A percentile compares a stretch with the other conserved stretches of the same genome.
phyloP scores from a whole-genome alignment of 73 alveolate genomes.

The Paramecium pentaurelia region DNA sequence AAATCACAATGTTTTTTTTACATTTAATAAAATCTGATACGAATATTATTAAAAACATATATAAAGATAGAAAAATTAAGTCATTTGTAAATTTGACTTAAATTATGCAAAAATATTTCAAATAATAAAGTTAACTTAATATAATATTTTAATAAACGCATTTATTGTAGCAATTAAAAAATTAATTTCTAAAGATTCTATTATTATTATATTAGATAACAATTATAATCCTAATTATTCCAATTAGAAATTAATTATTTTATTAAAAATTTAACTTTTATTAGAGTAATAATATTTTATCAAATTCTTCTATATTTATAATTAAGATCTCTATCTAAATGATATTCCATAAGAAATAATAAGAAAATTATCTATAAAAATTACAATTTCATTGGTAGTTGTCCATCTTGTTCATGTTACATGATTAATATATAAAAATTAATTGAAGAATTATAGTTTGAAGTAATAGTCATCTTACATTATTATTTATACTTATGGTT shows the following conservation, averaged over 20 bases:
- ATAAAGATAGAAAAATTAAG: background rate
- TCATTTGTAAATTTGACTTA: background rate
- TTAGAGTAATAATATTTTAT: too few relatives aligned
- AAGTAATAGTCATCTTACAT: background rate
- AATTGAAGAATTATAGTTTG: background rate
- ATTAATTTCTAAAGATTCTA: background rate
- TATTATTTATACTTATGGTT: too few relatives aligned
- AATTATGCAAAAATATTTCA: background rate
- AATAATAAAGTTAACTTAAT: background rate
- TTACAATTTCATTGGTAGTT: background rate
- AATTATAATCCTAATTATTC: too few relatives aligned
- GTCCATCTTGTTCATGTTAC: too few relatives aligned
- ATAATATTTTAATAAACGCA: background rate
- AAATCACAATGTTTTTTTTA: background rate
- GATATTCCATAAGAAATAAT: too few relatives aligned
- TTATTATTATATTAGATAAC: background rate
- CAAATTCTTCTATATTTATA: too few relatives aligned
- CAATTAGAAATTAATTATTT: too few relatives aligned
- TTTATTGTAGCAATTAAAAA: background rate
- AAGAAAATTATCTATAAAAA: background rate
- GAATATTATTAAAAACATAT: too few relatives aligned
- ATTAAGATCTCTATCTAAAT: too few relatives aligned
- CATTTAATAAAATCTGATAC: background rate
- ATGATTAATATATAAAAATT: too few relatives aligned
- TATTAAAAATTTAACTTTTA: too few relatives aligned